phyloP scores from a whole-genome alignment of 2,329 filamentous ascomycete species.

The Penicillium psychrosexuale region DNA sequence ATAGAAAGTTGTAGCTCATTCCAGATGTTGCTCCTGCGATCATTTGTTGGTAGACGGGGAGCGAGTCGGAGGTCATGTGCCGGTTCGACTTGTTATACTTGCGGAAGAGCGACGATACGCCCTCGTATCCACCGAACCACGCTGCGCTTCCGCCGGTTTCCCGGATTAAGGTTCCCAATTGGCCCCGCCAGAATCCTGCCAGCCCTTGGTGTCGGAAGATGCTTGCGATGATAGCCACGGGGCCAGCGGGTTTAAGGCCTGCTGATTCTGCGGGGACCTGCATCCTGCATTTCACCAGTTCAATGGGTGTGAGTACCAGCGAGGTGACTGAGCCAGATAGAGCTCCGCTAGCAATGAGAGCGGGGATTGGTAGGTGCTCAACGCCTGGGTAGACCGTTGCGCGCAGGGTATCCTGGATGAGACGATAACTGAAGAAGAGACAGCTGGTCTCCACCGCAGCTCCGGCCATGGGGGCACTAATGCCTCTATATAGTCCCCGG shows the following conservation, averaged over 20 bases:
- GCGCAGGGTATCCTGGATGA: constrained; percentile 61
- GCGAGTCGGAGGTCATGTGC: constrained; percentile 44
- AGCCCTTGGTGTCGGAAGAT: constrained; percentile 81
- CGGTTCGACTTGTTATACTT: constrained; percentile 34
- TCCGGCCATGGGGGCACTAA: constrained; percentile 84
- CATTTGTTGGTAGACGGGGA: constrained; percentile 85
- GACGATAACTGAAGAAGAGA: constrained; percentile 85
- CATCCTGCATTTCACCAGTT: constrained; percentile 98
- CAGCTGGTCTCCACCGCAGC: constrained; percentile 90
- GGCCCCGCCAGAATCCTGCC: constrained; percentile 89
- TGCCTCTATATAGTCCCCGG: constrained; percentile 80
- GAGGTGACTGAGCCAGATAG: constrained; percentile 87
- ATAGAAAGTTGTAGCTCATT: constrained; percentile 93
- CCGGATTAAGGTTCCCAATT: constrained; percentile 86
- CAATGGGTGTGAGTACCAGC: constrained; percentile 86
- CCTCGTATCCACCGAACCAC: constrained; percentile 93
- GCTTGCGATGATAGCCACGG: constrained; percentile 69
- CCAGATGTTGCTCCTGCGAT: constrained; percentile 82
- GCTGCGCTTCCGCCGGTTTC: constrained; percentile 91
- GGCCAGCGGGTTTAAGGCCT: constrained; percentile 52
- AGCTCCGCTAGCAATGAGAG: constrained; percentile 75
- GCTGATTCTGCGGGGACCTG: constrained; percentile 63
- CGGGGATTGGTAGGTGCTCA: constrained; percentile 67
- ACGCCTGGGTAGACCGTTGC: constrained; percentile 57
- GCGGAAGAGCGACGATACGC: constrained; percentile 68